phyloP scores from a whole-genome alignment of 495 filamentous ascomycete species.

The Annulohypoxylon nitens region DNA sequence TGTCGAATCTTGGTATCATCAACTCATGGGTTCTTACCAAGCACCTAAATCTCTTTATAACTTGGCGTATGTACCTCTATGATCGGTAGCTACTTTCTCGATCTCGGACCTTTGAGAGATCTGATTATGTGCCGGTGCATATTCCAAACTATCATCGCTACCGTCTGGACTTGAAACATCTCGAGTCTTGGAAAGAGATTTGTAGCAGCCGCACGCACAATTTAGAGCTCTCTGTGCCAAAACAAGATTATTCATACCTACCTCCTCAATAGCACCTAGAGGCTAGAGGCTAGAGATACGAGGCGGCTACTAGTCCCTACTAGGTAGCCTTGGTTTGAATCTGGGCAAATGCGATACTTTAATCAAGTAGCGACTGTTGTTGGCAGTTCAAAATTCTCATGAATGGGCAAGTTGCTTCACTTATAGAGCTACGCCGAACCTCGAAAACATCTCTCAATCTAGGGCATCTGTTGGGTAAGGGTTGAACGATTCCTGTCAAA shows the following conservation, averaged over 20 bases:
- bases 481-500: conserved; percentile 11
- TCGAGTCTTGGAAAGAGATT: not conserved
- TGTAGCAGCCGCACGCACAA: not conserved
- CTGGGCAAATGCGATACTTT: not conserved
- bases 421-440: not conserved
- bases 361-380: not conserved
- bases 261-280: not conserved
- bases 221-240: not conserved
- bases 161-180: not conserved
- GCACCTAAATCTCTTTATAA: not conserved
- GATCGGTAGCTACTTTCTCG: not conserved
- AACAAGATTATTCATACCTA: not conserved
- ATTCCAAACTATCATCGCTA: not conserved
- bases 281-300: not conserved
- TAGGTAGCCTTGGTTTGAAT: not conserved
- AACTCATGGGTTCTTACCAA: not conserved
- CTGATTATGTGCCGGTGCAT: not conserved
- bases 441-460: not conserved
- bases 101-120: not conserved
- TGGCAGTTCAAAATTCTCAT: not conserved
- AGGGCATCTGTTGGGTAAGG: not conserved
- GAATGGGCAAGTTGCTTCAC: not conserved
- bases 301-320: not conserved
- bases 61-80: not conserved
- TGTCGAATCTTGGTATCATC: not conserved